Evolutionary conservation across 805 yeast genomes (phyloP).

Genomic region (Spathaspora gorwiae): DNA sequence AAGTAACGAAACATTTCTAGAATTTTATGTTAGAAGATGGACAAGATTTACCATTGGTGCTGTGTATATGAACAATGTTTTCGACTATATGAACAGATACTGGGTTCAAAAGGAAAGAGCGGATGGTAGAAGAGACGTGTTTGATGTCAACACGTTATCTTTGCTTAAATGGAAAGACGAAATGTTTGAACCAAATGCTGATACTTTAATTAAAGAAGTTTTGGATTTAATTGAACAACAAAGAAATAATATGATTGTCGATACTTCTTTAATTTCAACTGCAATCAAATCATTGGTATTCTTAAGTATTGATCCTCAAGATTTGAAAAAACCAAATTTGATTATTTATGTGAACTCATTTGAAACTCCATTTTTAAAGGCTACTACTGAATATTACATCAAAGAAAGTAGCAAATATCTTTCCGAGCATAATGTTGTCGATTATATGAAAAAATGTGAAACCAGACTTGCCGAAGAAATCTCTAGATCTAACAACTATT

Average conservation of each 20-base stretch:
- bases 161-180: slow-evolving; percentile 82
- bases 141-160: slow-evolving; percentile 87
- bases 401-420: slow-evolving; percentile 67
- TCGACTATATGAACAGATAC: slow-evolving; percentile 92
- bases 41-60: slow-evolving; percentile 87
- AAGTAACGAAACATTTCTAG: slow-evolving; percentile 64
- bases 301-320: slow-evolving; percentile 87
- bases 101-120: slow-evolving; percentile 97
- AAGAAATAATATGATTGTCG: slow-evolving; percentile 72
- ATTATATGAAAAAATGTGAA: slow-evolving; percentile 84
- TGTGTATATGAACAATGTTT: slow-evolving; percentile 83
- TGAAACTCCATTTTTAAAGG: slow-evolving; percentile 70
- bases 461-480: slow-evolving; percentile 80
- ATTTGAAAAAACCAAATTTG: slow-evolving; percentile 78
- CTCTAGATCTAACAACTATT: slow-evolving; percentile 66
- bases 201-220: slow-evolving; percentile 61
- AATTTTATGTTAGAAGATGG: slow-evolving; percentile 86
- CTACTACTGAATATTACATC: slow-evolving; percentile 62
- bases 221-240: slow-evolving; percentile 72
- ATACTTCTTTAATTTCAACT: slow-evolving; percentile 58
- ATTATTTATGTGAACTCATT: slow-evolving; percentile 77
- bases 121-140: slow-evolving; percentile 85
- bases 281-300: slow-evolving; percentile 85
- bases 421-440: slow-evolving; percentile 75
- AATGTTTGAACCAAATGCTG: slow-evolving; percentile 67